A percentile compares a stretch with the other conserved stretches of the same genome.
Conservation (phyloP, 805 yeast genomes). For the Candida khao-thaluensis region DNA sequence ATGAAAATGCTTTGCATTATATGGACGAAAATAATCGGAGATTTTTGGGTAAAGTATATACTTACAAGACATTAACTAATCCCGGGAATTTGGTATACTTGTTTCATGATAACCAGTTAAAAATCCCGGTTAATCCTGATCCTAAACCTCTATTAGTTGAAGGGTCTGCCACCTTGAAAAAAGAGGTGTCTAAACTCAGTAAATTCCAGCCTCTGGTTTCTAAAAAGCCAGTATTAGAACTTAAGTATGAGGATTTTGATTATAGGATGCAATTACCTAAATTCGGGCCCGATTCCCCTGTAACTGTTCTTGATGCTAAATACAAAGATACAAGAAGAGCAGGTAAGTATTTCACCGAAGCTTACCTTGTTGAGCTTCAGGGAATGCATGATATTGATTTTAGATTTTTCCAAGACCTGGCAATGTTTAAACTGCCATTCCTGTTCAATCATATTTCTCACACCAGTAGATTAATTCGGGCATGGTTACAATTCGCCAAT, state of each 20-base stretch:
- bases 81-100: slow-evolving; percentile 14
- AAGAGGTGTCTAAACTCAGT: slow-evolving; percentile 7
- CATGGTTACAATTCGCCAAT: slow-evolving; percentile 45
- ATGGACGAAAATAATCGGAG: slow-evolving; percentile 11
- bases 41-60: slow-evolving; percentile 12
- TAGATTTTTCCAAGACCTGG: slow-evolving; percentile 14
- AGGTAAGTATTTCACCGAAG: slow-evolving; percentile 15
- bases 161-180: not conserved
- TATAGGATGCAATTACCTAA: not conserved
- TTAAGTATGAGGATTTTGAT: slow-evolving; percentile 12
- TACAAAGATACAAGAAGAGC: slow-evolving; percentile 15
- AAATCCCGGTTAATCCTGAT: slow-evolving; percentile 11
- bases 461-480: slow-evolving; percentile 40
- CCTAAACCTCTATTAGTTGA: slow-evolving; percentile 3
- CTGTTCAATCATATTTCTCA: slow-evolving; percentile 4
- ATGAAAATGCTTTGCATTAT: slow-evolving; percentile 13
- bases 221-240: slow-evolving; percentile 5
- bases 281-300: slow-evolving; percentile 6
- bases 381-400: slow-evolving; percentile 11
- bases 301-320: slow-evolving; percentile 7
- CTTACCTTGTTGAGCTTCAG: slow-evolving; percentile 10
- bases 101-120: slow-evolving; percentile 13
- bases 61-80: slow-evolving; percentile 13
- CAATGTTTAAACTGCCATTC: slow-evolving; percentile 3
- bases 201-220: slow-evolving; percentile 6